Base-by-base conservation (phyloP, 2,329 filamentous ascomycete genomes). In the Scedosporium aurantiacum region DNA sequence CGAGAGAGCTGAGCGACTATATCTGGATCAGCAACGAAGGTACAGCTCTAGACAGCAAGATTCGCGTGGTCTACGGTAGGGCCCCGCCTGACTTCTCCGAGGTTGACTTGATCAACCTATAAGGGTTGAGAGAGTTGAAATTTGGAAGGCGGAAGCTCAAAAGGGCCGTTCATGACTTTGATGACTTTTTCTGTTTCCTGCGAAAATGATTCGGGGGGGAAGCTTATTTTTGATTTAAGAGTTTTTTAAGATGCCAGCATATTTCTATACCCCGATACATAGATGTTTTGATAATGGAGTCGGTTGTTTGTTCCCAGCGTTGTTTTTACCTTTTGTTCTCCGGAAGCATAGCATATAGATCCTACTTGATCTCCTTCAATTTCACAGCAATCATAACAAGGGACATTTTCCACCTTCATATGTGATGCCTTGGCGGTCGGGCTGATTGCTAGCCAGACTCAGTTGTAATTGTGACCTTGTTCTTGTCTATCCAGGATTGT, bases 1-100 rank as follows among this genome's bases (percentile, higher is more conserved):
- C 91, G 5, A 82, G 86, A 65, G 79, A 81, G 57, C 89, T 91
- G 71, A 93, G 87, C 70, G 84, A 89, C 63, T 80, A 85, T 64
- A 88, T 97, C 60, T 96, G 91, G 89, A 91, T 97, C 70, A 96
- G 90, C 68, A 97, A 97, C 72, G 89, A 95, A 71, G 91, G 91
- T 63, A 91, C 93, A 21, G 89, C 90, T 8, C 77, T 97, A 67
- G 91, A 97, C 75, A 88, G 85, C 61, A 91, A 91, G 72, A 84
- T 85, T 32, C 84, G 88, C 18, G 91, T 96, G 4, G 84, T 96
- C 43, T 97, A 94, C 72, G 88, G 88, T 65, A 85, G 84, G 64
- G 89, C 91, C 63, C 92, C 92, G 16, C 92, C 92, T 0, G 91
- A 96, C 74, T 95, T 96, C 70, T 91, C 88, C 0, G 90, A 95